Evolutionary conservation across 2,329 filamentous ascomycete genomes (phyloP).

Genomic region (Xylaria sp.): DNA sequence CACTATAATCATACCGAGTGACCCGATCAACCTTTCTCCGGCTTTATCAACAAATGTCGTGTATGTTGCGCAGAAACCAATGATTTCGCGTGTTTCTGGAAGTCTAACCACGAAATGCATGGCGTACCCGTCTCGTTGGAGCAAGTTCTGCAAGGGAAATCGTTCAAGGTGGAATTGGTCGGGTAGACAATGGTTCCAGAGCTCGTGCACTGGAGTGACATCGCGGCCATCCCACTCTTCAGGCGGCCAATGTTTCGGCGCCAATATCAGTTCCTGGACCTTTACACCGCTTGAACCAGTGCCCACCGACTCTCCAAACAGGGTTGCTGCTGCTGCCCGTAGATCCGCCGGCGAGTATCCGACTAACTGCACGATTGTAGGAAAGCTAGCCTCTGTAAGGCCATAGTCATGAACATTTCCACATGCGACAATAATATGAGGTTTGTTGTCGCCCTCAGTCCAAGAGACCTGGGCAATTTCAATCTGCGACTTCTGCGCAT

Average conservation of each 20-base stretch:
- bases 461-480: conserved; percentile 44
- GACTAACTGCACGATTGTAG: conserved; percentile 47
- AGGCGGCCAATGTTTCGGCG: conserved; percentile 39
- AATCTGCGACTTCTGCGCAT: conserved; percentile 47
- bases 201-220: conserved; percentile 37
- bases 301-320: conserved; percentile 41
- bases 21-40: conserved; percentile 50
- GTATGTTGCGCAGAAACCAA: conserved; percentile 58
- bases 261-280: conserved; percentile 30
- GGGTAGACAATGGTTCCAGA: conserved; percentile 45
- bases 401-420: conserved; percentile 39
- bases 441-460: conserved; percentile 43
- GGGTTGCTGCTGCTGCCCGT: conserved; percentile 44
- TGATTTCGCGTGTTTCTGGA: conserved; percentile 37
- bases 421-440: conserved; percentile 49
- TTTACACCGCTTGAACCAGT: conserved; percentile 21
- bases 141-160: conserved; percentile 40
- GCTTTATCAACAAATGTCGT: conserved; percentile 51
- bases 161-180: conserved; percentile 42
- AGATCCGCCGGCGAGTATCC: conserved; percentile 46
- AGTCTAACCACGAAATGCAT: conserved; percentile 53
- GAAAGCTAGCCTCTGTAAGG: conserved; percentile 39
- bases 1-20: conserved; percentile 50
- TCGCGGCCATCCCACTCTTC: conserved; percentile 34
- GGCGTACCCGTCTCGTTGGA: conserved; percentile 50